phyloP scores from a whole-genome alignment of 441 rosid species.

The Geranium incanum region DNA sequence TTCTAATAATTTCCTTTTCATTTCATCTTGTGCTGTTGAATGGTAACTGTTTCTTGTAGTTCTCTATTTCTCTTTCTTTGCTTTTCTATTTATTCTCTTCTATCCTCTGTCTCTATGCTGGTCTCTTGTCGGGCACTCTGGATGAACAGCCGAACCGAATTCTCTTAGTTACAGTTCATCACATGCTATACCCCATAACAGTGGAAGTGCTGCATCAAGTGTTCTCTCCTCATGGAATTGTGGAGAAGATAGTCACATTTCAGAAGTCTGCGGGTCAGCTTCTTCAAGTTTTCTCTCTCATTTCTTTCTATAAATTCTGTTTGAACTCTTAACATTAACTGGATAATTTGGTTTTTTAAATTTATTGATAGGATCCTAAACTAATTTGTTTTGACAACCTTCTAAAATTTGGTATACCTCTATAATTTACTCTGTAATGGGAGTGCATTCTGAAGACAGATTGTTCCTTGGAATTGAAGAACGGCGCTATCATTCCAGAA shows the following conservation, averaged over 20 bases:
- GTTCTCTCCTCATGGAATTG: slow-evolving; percentile 90
- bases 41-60: slow-evolving; percentile 22
- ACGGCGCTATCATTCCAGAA: slow-evolving; percentile 17
- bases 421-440: slow-evolving; percentile 5
- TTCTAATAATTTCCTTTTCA: slow-evolving; percentile 7
- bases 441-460: slow-evolving; percentile 13
- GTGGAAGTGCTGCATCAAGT: slow-evolving; percentile 99
- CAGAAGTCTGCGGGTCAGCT: slow-evolving; percentile 99
- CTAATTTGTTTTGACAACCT: slow-evolving; percentile 19
- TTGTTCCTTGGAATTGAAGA: slow-evolving; percentile 14
- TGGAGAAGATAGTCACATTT: slow-evolving; percentile 97
- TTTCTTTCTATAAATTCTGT: slow-evolving; percentile 19
- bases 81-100: slow-evolving; percentile 47
- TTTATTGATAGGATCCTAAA: background rate
- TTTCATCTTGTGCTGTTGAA: slow-evolving; percentile 17
- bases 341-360: slow-evolving; percentile 15
- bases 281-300: slow-evolving; percentile 39
- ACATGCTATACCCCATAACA: slow-evolving; percentile 96
- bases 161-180: slow-evolving; percentile 91
- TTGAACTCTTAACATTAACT: slow-evolving; percentile 17
- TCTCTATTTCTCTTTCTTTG: slow-evolving; percentile 30
- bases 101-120: slow-evolving; percentile 53
- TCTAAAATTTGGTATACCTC: background rate
- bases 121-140: slow-evolving; percentile 48
- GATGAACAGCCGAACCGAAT: slow-evolving; percentile 94